Evolutionary conservation across 2,329 filamentous ascomycete genomes (phyloP).

Genomic region (Paraphaeosphaeria minitans): DNA sequence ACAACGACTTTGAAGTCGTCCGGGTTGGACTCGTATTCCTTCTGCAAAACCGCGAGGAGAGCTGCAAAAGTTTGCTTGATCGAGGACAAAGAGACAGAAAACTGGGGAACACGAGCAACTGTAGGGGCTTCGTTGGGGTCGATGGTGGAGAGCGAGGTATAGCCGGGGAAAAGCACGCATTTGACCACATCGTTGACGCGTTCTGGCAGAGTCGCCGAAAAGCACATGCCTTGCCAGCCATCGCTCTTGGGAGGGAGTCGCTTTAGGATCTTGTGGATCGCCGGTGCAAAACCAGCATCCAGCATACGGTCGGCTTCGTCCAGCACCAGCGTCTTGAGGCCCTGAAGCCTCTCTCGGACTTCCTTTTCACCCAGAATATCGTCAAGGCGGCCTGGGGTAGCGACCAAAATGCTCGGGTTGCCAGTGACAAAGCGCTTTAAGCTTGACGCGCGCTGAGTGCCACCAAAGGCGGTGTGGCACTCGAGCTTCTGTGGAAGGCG

Average conservation of each 20-base stretch:
- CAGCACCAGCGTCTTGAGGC: conserved; percentile 53
- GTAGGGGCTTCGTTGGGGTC: conserved; percentile 53
- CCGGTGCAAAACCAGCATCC: conserved; percentile 59
- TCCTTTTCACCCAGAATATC: conserved; percentile 53
- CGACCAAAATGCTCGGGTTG: conserved; percentile 52
- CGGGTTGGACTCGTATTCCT: conserved; percentile 48
- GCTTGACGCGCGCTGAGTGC: conserved; percentile 40
- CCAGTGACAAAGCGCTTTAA: conserved; percentile 43
- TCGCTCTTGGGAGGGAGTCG: conserved; percentile 57
- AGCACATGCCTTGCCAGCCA: conserved; percentile 58
- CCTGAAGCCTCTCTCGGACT: conserved; percentile 52
- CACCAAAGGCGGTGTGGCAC: conserved; percentile 54
- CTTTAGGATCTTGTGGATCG: conserved; percentile 58
- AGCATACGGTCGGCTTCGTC: conserved; percentile 55
- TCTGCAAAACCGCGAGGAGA: conserved; percentile 52
- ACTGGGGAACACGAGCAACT: conserved; percentile 57
- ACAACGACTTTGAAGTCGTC: conserved; percentile 54
- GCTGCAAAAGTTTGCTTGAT: conserved; percentile 53
- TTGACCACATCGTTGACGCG: conserved; percentile 53
- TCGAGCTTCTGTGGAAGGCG: conserved; percentile 47
- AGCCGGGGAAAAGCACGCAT: conserved; percentile 50
- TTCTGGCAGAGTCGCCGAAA: conserved; percentile 53
- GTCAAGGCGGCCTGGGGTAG: conserved; percentile 55
- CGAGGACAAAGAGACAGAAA: conserved; percentile 51
- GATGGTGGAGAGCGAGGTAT: conserved; percentile 51